Evolutionary conservation across 2,329 filamentous ascomycete species (phyloP).

Genomic region (Aspergillus latus): DNA sequence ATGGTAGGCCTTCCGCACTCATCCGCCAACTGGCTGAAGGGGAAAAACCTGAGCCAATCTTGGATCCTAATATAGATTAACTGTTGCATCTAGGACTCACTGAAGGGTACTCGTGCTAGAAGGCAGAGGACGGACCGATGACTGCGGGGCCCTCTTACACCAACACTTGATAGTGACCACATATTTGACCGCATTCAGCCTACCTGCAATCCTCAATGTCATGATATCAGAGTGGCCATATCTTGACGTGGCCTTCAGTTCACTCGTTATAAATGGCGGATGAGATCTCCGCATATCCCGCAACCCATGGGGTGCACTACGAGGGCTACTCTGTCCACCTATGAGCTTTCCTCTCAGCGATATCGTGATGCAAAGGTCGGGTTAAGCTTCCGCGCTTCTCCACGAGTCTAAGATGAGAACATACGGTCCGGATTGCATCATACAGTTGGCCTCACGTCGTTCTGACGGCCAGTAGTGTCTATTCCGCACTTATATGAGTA

Average conservation of each 20-base stretch:
- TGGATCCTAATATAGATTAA: neutral
- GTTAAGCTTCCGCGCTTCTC: constrained; percentile 9
- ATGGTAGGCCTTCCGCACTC: neutral
- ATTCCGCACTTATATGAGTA: neutral
- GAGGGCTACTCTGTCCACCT: neutral
- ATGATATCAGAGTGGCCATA: constrained; percentile 19
- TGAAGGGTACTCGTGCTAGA: neutral
- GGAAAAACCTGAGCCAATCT: neutral
- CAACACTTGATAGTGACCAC: constrained; percentile 4
- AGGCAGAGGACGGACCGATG: neutral
- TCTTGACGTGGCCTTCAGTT: constrained; percentile 6
- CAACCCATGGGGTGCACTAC: constrained; percentile 2
- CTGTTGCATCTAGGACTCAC: neutral
- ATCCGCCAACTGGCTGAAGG: neutral
- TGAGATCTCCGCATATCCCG: constrained; percentile 9
- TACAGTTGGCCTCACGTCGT: constrained; percentile 19
- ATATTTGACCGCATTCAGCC: neutral
- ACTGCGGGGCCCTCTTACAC: too few relatives aligned
- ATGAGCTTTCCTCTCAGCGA: constrained; percentile 9
- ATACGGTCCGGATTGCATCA: constrained; percentile 21
- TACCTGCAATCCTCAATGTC: neutral
- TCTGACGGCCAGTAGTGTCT: constrained; percentile 1
- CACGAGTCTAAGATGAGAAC: neutral
- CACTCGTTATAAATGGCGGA: constrained; percentile 1
- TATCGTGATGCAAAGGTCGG: constrained; percentile 22